These are phyloP conservation scores for Penicillium brasilianum DNA, from an alignment of 2,329 filamentous ascomycete species.

Conservation along the genomic window DNA sequence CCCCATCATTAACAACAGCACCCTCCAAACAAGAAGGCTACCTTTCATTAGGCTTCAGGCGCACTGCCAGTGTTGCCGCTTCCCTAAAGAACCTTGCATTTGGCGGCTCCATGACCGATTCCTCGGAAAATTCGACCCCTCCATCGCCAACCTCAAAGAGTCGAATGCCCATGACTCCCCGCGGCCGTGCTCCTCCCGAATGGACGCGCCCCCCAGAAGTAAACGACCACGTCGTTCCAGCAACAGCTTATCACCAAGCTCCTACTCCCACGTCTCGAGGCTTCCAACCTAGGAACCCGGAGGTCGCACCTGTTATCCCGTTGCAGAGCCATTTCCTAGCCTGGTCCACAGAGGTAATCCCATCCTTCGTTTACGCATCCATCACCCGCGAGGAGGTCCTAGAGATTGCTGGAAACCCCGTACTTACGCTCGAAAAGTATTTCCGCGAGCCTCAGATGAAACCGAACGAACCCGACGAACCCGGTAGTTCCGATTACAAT, in stretches of 20 bases:
- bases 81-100: conserved; percentile 67
- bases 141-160: conserved; percentile 39
- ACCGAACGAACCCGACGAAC: conserved; percentile 91
- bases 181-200: conserved; percentile 60
- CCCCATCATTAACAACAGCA: conserved; percentile 51
- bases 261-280: conserved; percentile 79
- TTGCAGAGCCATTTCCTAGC: conserved; percentile 84
- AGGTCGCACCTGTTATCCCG: conserved; percentile 69
- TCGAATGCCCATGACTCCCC: conserved; percentile 49
- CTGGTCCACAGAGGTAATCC: conserved; percentile 80
- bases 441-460: conserved; percentile 99
- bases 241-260: conserved; percentile 75
- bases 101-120: conserved; percentile 49
- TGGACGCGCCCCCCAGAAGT: conserved; percentile 74
- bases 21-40: conserved; percentile 64
- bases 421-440: conserved; percentile 61
- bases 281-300: conserved; percentile 67
- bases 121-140: conserved; percentile 31
- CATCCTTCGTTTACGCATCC: conserved; percentile 23
- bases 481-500: conserved; percentile 95
- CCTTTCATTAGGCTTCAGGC: conserved; percentile 63
- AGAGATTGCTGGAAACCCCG: conserved; percentile 14
- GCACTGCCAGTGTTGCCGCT: conserved; percentile 68
- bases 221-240: conserved; percentile 68
- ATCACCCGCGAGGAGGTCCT: conserved; percentile 12